Conservation (phyloP, 1,284 basidiomycete species). For the Abortiporus biennis region DNA sequence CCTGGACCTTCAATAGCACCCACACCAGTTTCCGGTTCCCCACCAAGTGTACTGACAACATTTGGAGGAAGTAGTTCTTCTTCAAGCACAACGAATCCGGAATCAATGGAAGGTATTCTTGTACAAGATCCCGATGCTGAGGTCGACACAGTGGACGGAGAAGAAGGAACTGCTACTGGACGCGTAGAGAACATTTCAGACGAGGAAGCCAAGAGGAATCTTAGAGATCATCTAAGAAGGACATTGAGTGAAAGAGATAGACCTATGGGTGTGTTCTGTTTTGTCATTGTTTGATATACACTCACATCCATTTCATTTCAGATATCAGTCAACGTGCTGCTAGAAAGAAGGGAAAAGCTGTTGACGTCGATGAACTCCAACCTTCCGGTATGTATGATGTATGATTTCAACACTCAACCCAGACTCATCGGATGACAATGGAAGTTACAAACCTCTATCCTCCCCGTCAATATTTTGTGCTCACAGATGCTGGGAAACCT, state of each 20-base stretch:
- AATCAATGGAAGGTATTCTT: conserved; percentile 58
- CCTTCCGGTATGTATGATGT: conserved; percentile 21
- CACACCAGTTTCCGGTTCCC: conserved; percentile 15
- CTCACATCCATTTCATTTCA: no score
- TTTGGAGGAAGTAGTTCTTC: conserved; percentile 55
- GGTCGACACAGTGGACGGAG: conserved; percentile 43
- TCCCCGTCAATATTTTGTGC: conserved; percentile 81
- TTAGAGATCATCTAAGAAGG: conserved; percentile 64
- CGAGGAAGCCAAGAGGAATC: conserved; percentile 53
- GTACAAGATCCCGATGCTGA: conserved; percentile 59
- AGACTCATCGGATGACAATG: not conserved
- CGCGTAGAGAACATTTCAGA: conserved; percentile 35
- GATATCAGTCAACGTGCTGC: conserved; percentile 13
- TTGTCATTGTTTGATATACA: no score
- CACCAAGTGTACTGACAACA: conserved; percentile 11
- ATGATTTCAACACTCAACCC: not conserved
- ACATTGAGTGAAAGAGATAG: conserved; percentile 46
- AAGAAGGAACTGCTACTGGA: conserved; percentile 40
- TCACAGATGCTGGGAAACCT: conserved; percentile 94
- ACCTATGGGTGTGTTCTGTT: conserved; percentile 6
- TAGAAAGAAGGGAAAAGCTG: conserved; percentile 16
- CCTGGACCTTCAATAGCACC: conserved; percentile 13
- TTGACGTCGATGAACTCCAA: conserved; percentile 23
- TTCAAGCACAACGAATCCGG: conserved; percentile 60
- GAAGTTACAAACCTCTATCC: conserved; percentile 35